phyloP scores from a whole-genome alignment of 2,329 filamentous ascomycete species.

The Cladobotryum mycophilum region DNA sequence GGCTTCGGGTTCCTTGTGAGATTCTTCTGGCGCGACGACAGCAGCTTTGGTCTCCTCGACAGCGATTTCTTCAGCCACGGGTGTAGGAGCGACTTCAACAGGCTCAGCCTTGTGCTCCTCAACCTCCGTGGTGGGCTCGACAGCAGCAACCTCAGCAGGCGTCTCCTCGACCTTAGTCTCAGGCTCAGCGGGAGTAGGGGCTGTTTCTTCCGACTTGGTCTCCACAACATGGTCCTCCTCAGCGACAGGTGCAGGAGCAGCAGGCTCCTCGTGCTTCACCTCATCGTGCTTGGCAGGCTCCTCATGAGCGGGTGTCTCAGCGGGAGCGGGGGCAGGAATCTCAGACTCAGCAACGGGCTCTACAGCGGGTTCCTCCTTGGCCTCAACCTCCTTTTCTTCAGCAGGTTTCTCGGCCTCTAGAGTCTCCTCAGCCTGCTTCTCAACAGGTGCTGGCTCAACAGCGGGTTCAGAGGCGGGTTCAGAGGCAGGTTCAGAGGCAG shows the following conservation, averaged over 20 bases:
- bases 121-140: not conserved
- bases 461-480: conserved; percentile 3
- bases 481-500: conserved; percentile 5
- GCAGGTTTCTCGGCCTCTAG: not conserved
- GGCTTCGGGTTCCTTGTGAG: not conserved
- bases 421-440: not conserved
- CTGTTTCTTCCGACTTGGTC: not conserved
- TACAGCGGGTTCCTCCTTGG: not conserved
- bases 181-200: not conserved
- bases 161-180: not conserved
- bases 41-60: not conserved
- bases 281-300: not conserved
- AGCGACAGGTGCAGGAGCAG: not conserved
- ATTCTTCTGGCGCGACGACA: not conserved
- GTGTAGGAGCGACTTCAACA: not conserved
- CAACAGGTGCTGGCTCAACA: not conserved
- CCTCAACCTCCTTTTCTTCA: not conserved
- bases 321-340: not conserved
- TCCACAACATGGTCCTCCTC: not conserved
- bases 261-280: not conserved
- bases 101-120: no score
- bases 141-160: no score
- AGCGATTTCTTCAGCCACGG: not conserved
- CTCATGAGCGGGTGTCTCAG: not conserved
- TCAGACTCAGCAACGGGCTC: not conserved